A percentile compares a stretch with the other conserved stretches of the same genome.
Evolutionary conservation across 2,329 filamentous ascomycete species (phyloP).

Genomic region (Exophiala sideris): DNA sequence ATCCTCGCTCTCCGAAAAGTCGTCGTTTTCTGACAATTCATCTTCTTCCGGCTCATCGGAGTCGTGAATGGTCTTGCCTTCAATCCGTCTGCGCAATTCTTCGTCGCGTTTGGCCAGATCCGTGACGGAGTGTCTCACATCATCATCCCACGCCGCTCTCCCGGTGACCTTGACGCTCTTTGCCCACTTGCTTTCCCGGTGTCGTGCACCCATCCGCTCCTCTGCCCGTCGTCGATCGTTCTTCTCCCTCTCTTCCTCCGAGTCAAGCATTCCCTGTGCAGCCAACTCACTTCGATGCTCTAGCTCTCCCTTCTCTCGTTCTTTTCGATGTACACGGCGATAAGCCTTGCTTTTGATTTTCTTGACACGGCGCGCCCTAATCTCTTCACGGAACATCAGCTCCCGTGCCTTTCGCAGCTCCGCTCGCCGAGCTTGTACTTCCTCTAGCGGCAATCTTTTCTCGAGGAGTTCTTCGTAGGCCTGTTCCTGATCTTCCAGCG

Average conservation of each 20-base stretch:
- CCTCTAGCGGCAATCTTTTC: slow-evolving; percentile 68
- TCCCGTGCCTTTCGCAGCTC: slow-evolving; percentile 79
- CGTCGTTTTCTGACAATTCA: slow-evolving; percentile 64
- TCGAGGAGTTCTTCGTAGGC: slow-evolving; percentile 67
- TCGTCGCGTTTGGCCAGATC: slow-evolving; percentile 82
- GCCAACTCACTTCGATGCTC: slow-evolving; percentile 40
- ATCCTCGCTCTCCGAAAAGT: slow-evolving; percentile 56
- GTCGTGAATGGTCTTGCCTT: slow-evolving; percentile 64
- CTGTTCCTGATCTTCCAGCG: slow-evolving; percentile 62
- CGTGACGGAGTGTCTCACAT: slow-evolving; percentile 70
- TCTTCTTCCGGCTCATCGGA: slow-evolving; percentile 64
- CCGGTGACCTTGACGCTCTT: slow-evolving; percentile 77
- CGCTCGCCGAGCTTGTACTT: slow-evolving; percentile 67
- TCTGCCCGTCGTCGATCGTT: slow-evolving; percentile 74
- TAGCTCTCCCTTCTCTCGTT: slow-evolving; percentile 16
- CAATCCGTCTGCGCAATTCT: slow-evolving; percentile 74
- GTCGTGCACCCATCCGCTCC: slow-evolving; percentile 79
- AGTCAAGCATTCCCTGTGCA: slow-evolving; percentile 58
- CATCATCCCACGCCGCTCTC: slow-evolving; percentile 82
- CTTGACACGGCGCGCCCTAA: slow-evolving; percentile 86
- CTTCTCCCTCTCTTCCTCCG: slow-evolving; percentile 62
- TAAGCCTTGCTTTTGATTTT: slow-evolving; percentile 99
- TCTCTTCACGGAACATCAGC: slow-evolving; percentile 81
- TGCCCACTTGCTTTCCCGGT: slow-evolving; percentile 88
- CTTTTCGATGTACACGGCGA: slow-evolving; percentile 80